phyloP scores from a whole-genome alignment of 2,329 filamentous ascomycete genomes.

The Paecilomyces formosus region DNA sequence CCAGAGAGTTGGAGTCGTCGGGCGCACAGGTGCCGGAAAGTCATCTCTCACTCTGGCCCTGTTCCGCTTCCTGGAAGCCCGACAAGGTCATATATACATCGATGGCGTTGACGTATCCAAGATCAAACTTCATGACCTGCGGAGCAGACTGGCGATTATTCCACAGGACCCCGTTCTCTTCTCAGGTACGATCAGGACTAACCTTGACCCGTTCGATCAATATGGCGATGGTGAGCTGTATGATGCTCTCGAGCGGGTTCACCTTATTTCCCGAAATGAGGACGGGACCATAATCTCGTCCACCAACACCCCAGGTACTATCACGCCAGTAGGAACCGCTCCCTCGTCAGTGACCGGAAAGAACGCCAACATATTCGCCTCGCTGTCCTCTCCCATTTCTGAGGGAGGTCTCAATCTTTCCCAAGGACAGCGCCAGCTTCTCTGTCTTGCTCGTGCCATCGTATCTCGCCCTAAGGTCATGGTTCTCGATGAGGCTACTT shows the following conservation, averaged over 20 bases:
- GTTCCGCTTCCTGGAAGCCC: conserved; percentile 68
- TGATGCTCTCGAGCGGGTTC: conserved; percentile 63
- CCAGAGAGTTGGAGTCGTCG: conserved; percentile 68
- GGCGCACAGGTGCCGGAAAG: conserved; percentile 71
- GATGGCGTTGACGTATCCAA: conserved; percentile 69
- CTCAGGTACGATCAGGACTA: conserved; percentile 67
- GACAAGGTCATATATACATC: conserved; percentile 58
- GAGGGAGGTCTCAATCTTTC: conserved; percentile 69
- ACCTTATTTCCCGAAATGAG: conserved; percentile 49
- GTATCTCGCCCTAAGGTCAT: conserved; percentile 67
- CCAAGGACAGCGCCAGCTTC: conserved; percentile 68
- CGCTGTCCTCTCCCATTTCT: conserved; percentile 56
- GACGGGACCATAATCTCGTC: conserved; percentile 16
- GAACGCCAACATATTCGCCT: conserved; percentile 54
- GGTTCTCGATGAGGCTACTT: conserved; percentile 74
- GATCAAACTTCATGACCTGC: conserved; percentile 61
- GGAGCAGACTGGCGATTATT: conserved; percentile 71
- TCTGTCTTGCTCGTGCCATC: conserved; percentile 67
- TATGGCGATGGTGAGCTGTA: conserved; percentile 61
- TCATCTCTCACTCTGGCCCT: conserved; percentile 67
- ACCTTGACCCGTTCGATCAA: conserved; percentile 69
- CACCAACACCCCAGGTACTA: conserved; percentile 4
- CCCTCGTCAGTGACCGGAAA: conserved; percentile 6
- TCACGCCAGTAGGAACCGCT: not conserved
- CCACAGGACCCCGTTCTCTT: conserved; percentile 78